Base-by-base conservation (phyloP, 2,329 filamentous ascomycete genomes). In the Chaetomium globosum region DNA sequence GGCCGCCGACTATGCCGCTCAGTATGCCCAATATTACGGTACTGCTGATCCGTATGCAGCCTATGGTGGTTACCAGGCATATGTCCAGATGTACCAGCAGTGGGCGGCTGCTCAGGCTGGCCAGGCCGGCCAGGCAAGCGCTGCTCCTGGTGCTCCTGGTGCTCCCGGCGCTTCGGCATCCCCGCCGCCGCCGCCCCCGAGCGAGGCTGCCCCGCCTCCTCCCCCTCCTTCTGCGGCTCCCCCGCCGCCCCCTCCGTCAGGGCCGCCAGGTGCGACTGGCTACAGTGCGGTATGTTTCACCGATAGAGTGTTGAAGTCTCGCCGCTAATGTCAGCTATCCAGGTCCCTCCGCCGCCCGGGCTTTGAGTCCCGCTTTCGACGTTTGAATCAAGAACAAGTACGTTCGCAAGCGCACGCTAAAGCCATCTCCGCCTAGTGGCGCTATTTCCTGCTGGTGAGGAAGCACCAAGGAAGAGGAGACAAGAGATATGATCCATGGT, bases 21-120 rank as follows among this genome's bases (percentile, higher is more conserved):
- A 94, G 74, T 96, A 96, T 75, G 89, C 91, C 2, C 89, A 93
- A 75, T 95, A 96, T 77, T 94, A 93, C 67, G 83, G 83, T 68
- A 80, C 66, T 30, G 31, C 53, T 30, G 73, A 97, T 73, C 94
- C 93, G 0, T 97, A 97, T 76, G 92, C 92, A 51, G 88, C 91
- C 9, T 97, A 95, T 72, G 94, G 94, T 68, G 94, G 94, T 62
- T 97, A 95, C 77, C 85, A 89, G 71, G 90, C 89, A 52, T 89
- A 89, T 71, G 80, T 85, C 69, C 88, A 90, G 71, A 89, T 90
- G 77, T 92, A 92, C 71, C 87, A 91, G 74, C 88, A 91, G 72
- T 90, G 90, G 71, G 86, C 86, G 70, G 84, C 84, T 21, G 81
- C 80, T 16, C 84, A 85, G 85, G 39, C 55, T 21, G 53, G 58